Percentiles rank a stretch among this genome's conserved stretches.
phyloP scores from a whole-genome alignment of 805 yeast species.

The Monosporozyma servazzii region DNA sequence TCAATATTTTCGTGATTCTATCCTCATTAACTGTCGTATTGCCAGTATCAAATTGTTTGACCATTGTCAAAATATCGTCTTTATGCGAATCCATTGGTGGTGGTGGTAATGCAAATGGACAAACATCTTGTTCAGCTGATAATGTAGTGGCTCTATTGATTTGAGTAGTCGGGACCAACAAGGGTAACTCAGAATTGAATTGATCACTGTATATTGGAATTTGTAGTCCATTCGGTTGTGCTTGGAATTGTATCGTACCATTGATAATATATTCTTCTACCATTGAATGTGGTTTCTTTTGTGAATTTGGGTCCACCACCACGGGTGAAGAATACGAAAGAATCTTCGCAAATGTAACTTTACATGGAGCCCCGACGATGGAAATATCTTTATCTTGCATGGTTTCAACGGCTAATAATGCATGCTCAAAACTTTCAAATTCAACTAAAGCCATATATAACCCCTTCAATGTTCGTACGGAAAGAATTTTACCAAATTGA shows the following conservation, averaged over 20 bases:
- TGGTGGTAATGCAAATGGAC: conserved; percentile 30
- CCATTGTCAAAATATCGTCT: background rate
- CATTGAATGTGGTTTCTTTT: conserved; percentile 18
- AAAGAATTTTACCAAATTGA: conserved; percentile 51
- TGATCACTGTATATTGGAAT: conserved; percentile 18
- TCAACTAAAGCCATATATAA: conserved; percentile 54
- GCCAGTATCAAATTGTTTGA: background rate
- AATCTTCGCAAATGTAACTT: conserved; percentile 78
- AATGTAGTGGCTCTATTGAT: background rate
- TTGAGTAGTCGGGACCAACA: background rate
- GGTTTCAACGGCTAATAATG: conserved; percentile 71
- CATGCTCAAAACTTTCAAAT: conserved; percentile 60
- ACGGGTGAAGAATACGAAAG: background rate
- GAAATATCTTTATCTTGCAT: conserved; percentile 71
- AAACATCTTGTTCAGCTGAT: conserved; percentile 22
- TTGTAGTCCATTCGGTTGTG: conserved; percentile 24
- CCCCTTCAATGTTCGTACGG: conserved; percentile 51
- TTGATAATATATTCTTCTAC: conserved; percentile 26
- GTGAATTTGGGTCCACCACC: conserved; percentile 1
- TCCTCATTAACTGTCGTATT: background rate
- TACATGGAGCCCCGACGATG: conserved; percentile 62
- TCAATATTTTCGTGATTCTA: conserved; percentile 36
- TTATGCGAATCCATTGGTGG: conserved; percentile 13
- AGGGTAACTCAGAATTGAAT: conserved; percentile 2
- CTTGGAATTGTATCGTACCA: conserved; percentile 24